Evolutionary conservation across 305 asterid species (phyloP), one percentile per base, ranked within the genome.

Genomic region (Lippia alba): DNA sequence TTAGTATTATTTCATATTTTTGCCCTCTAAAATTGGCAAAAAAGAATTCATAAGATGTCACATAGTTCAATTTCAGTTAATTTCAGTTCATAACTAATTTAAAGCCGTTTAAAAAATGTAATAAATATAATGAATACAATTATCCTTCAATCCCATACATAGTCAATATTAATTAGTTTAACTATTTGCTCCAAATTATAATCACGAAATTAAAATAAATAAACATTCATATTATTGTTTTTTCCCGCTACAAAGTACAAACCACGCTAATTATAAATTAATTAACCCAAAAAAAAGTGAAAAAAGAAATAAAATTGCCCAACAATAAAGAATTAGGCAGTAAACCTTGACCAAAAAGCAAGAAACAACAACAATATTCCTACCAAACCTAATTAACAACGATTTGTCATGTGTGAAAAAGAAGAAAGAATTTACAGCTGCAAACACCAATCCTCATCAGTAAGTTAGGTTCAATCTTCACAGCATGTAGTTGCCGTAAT

Each of bases 371-470:
- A 17, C 19, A 14, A 30, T 19, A 6, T 50, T 49, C 68, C 53
- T 49, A 50, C 50, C 41, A 8, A 53, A 76, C 64, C 79, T 67
- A 63, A 32, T 60, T 16, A 8, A 44, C 49, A 11, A 36, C 41
- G 10, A 71, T 51, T 24, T 44, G 56, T 56, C 74, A 51, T 53
- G 80, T 74, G 80, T 77, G 85, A 78, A 78, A 39, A 78, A 45
- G 51, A 71, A 78, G 70, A 78, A 81, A 71, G 68, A 75, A 81
- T 78, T 61, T 78, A 81, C 83, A 78, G 45, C 74, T 9, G 10
- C 45, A 39, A 66, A 77, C 80, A 67, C 66, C 60, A 12, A 62
- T 61, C 78, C 16, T 64, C 19, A 7, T 17, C 39, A 7, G 19
- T n/a, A 9, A 45, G 12, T 45, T 45, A 9, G 5, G 1, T 4